A percentile compares a stretch with the other conserved stretches of the same genome.
Evolutionary conservation across 148 eudicot genomes (phyloP).

Genomic region (Rhododendron williamsianum): DNA sequence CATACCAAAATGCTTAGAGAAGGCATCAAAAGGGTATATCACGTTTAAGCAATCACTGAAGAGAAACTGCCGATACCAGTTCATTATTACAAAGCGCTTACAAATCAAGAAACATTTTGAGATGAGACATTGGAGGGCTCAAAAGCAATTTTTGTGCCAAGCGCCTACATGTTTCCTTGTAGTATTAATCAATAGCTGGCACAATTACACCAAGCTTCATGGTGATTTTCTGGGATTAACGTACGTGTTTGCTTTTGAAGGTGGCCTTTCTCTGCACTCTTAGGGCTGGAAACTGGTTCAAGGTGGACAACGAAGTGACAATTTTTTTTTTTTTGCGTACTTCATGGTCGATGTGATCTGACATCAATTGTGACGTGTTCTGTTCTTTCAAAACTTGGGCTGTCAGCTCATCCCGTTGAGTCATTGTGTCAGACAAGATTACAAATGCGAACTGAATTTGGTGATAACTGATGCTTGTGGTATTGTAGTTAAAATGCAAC

Average conservation of each 20-base stretch:
- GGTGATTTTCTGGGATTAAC: background rate
- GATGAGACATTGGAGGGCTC: background rate
- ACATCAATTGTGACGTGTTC: background rate
- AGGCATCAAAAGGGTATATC: background rate
- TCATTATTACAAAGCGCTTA: background rate
- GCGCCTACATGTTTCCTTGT: background rate
- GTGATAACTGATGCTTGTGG: background rate
- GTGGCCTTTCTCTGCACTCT: background rate
- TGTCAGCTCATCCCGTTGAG: background rate
- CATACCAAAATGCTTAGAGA: background rate
- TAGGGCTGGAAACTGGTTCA: background rate
- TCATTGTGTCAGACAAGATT: background rate
- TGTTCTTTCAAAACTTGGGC: background rate
- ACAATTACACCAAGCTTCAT: background rate
- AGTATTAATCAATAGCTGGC: background rate
- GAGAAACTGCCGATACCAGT: background rate
- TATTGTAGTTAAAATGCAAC: background rate
- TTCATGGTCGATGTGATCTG: background rate
- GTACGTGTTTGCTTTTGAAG: background rate
- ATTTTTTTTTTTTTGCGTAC: background rate
- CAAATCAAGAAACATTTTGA: background rate
- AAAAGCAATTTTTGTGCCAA: background rate
- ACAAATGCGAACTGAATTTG: conserved; percentile 1
- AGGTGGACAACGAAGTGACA: background rate
- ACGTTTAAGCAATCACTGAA: background rate